These are phyloP conservation scores for Fusarium tuaranense DNA, from an alignment of 2,329 filamentous ascomycete species.

Conservation along the genomic window DNA sequence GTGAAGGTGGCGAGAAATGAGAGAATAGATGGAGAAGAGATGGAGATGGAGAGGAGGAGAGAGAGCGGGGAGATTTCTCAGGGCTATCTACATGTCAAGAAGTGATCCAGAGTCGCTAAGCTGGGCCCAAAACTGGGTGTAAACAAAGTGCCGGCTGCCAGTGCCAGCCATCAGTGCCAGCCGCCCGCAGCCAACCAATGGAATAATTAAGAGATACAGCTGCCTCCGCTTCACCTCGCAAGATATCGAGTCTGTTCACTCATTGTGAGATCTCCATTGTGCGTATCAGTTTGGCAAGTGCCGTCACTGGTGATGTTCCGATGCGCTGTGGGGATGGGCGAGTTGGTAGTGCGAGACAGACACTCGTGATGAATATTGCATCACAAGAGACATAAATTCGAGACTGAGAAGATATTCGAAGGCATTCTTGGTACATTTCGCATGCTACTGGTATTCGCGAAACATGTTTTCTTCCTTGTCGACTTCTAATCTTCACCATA, in stretches of 20 bases:
- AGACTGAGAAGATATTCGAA: too few species aligned
- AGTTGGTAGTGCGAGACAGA: background rate
- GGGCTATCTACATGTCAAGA: too few species aligned
- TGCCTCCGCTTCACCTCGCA: background rate
- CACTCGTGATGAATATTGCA: background rate
- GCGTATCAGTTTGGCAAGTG: background rate
- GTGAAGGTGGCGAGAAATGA: too few species aligned
- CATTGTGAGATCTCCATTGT: too few species aligned
- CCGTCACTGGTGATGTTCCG: background rate
- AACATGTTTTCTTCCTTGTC: too few species aligned
- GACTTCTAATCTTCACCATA: too few species aligned
- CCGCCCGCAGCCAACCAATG: background rate
- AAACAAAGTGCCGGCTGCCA: background rate
- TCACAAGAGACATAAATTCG: too few species aligned
- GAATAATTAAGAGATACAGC: background rate
- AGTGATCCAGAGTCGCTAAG: background rate
- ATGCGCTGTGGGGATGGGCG: background rate
- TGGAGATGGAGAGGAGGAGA: too few species aligned
- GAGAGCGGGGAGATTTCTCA: too few species aligned
- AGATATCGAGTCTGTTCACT: rapidly evolving
- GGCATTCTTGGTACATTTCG: too few species aligned
- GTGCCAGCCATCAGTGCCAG: background rate
- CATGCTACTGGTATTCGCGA: too few species aligned
- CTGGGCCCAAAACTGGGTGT: background rate
- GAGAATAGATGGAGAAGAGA: too few species aligned